These are phyloP conservation scores for Tylopilus sp. DNA, from an alignment of 768 basidiomycete species.

Conservation along the genomic window DNA sequence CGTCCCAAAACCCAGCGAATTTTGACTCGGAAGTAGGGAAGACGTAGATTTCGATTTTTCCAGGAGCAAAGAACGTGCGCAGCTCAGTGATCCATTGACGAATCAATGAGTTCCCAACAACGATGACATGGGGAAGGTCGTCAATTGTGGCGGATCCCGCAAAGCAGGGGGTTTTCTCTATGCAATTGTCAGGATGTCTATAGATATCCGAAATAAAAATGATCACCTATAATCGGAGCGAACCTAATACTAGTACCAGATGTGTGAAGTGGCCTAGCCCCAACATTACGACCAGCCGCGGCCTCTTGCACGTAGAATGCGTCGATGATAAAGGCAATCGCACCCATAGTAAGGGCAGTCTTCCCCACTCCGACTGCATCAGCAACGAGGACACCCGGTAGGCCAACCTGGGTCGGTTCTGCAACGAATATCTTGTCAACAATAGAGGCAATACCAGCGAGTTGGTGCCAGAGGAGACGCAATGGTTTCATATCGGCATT, in stretches of 20 bases:
- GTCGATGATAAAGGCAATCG: slow-evolving; percentile 3
- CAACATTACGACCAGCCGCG: not conserved
- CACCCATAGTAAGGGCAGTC: slow-evolving; percentile 6
- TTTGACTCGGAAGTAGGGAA: slow-evolving; percentile 3
- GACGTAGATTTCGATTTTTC: slow-evolving; percentile 3
- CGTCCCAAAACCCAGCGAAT: slow-evolving; percentile 5
- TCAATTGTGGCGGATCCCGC: not conserved
- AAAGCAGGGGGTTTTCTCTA: not conserved
- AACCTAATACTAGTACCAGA: not conserved
- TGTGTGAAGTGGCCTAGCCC: not conserved
- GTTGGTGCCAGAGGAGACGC: slow-evolving; percentile 8
- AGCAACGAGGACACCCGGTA: not conserved
- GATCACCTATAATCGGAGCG: slow-evolving; percentile 2
- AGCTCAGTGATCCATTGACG: slow-evolving; percentile 1
- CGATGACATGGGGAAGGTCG: slow-evolving; percentile 1
- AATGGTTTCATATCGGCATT: slow-evolving; percentile 4
- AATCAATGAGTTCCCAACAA: slow-evolving; percentile 6
- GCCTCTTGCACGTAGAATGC: slow-evolving; percentile 4
- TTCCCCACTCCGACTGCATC: slow-evolving; percentile 7
- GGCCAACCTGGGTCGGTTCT: not conserved
- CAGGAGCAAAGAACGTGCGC: slow-evolving; percentile 1
- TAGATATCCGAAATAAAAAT: not conserved
- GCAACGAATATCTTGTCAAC: not conserved
- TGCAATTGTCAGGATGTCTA: not conserved
- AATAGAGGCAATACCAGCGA: slow-evolving; percentile 2